A percentile compares a stretch with the other conserved stretches of the same genome.
phyloP scores from a whole-genome alignment of 495 filamentous ascomycete genomes.

The Rusavskia elegans region DNA sequence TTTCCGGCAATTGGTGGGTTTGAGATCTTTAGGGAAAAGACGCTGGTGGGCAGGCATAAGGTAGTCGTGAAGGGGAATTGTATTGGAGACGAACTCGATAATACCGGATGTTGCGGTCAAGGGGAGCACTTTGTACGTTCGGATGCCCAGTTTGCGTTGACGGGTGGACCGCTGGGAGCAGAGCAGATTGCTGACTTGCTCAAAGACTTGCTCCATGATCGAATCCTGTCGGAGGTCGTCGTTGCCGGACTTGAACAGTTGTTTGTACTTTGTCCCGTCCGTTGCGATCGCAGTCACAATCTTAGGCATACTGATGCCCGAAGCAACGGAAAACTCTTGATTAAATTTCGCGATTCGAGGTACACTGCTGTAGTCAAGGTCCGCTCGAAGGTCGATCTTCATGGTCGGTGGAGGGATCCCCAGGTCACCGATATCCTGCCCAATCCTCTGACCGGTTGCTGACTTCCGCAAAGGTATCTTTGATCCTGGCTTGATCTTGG shows the following conservation, averaged over 20 bases:
- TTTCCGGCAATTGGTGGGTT: conserved; percentile 55
- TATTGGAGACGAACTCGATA: conserved; percentile 92
- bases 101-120: conserved; percentile 72
- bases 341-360: conserved; percentile 55
- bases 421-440: conserved; percentile 36
- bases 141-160: conserved; percentile 72
- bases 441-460: conserved; percentile 35
- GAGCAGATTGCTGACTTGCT: conserved; percentile 79
- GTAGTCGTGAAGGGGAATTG: conserved; percentile 77
- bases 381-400: conserved; percentile 57
- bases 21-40: conserved; percentile 77
- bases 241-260: conserved; percentile 86
- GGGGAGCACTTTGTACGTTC: conserved; percentile 92
- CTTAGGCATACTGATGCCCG: conserved; percentile 81
- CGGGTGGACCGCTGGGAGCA: conserved; percentile 71
- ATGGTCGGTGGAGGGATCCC: conserved; percentile 76
- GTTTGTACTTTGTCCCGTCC: conserved; percentile 66
- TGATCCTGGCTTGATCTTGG: conserved; percentile 49
- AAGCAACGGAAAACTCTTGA: conserved; percentile 64
- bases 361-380: conserved; percentile 58
- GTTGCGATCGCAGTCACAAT: conserved; percentile 64
- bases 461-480: conserved; percentile 46
- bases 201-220: conserved; percentile 99
- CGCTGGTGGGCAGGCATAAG: conserved; percentile 76
- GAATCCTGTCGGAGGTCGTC: conserved; percentile 97